Evolutionary conservation across 2,329 filamentous ascomycete genomes (phyloP).

Genomic region (Beauveria australis): DNA sequence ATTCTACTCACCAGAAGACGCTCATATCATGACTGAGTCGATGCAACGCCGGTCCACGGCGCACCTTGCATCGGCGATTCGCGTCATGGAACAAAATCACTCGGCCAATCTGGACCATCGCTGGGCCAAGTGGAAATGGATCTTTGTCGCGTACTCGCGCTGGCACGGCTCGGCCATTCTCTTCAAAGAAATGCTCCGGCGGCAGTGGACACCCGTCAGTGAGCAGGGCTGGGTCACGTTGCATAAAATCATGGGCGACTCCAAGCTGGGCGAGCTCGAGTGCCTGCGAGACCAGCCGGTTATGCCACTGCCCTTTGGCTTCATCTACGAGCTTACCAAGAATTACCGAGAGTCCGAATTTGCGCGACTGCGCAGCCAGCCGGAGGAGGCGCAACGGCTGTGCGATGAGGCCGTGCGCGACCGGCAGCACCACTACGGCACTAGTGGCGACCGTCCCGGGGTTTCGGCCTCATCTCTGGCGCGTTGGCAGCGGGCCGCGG

Average conservation of each 20-base stretch:
- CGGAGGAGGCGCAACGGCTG: background rate
- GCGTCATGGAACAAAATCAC: constrained; percentile 10
- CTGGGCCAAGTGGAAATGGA: constrained; percentile 7
- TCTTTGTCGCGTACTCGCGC: constrained; percentile 9
- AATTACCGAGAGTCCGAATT: constrained; percentile 9
- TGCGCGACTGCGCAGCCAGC: constrained; percentile 1
- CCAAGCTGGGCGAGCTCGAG: constrained; percentile 7
- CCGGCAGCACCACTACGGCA: background rate
- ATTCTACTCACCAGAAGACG: background rate
- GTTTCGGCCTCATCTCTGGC: constrained; percentile 10
- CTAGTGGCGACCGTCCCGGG: background rate
- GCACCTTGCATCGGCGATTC: background rate
- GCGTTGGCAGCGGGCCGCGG: background rate
- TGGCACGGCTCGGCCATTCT: constrained; percentile 9
- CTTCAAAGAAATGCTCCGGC: constrained; percentile 8
- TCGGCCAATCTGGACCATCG: background rate
- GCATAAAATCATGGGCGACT: constrained; percentile 9
- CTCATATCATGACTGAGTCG: background rate
- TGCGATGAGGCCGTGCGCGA: constrained; percentile 1
- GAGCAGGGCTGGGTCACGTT: constrained; percentile 9
- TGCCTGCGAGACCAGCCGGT: background rate
- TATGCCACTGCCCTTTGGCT: constrained; percentile 7
- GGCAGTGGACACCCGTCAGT: constrained; percentile 2
- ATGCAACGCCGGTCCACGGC: background rate
- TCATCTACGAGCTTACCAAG: constrained; percentile 6